phyloP scores from a whole-genome alignment of 2,329 filamentous ascomycete genomes.

The Cylindrodendrum hubeiense region DNA sequence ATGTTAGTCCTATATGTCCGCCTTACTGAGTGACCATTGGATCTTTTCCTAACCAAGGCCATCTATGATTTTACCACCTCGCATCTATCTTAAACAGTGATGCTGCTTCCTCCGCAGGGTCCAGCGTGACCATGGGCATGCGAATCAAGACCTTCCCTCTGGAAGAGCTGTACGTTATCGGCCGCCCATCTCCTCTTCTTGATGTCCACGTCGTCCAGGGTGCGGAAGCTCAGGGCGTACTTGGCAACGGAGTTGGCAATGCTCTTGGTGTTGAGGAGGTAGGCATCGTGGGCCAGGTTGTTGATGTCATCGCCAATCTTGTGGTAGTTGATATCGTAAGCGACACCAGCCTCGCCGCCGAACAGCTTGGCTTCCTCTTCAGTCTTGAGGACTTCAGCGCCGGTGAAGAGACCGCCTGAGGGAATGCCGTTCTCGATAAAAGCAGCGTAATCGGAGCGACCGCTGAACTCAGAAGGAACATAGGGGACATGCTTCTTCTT shows the following conservation, averaged over 20 bases:
- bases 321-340: slow-evolving; percentile 62
- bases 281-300: slow-evolving; percentile 57
- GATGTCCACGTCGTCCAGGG: slow-evolving; percentile 46
- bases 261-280: slow-evolving; percentile 58
- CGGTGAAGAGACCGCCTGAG: slow-evolving; percentile 76
- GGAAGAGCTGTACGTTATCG: slow-evolving; percentile 46
- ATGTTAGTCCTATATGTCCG: neutral
- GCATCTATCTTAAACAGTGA: neutral
- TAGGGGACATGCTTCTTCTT: slow-evolving; percentile 60
- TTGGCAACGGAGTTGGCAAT: slow-evolving; percentile 57
- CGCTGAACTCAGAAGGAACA: slow-evolving; percentile 73
- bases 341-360: slow-evolving; percentile 68
- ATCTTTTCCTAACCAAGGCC: neutral
- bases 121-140: slow-evolving; percentile 45
- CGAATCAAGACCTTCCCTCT: slow-evolving; percentile 34
- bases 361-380: slow-evolving; percentile 69
- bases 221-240: slow-evolving; percentile 55
- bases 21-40: neutral
- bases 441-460: slow-evolving; percentile 75
- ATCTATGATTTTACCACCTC: neutral
- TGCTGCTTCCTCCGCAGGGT: slow-evolving; percentile 45
- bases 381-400: slow-evolving; percentile 74
- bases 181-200: slow-evolving; percentile 46
- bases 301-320: slow-evolving; percentile 56
- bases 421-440: slow-evolving; percentile 77